phyloP scores from a whole-genome alignment of 208 protist genomes.

The Porcisia hertigi region DNA sequence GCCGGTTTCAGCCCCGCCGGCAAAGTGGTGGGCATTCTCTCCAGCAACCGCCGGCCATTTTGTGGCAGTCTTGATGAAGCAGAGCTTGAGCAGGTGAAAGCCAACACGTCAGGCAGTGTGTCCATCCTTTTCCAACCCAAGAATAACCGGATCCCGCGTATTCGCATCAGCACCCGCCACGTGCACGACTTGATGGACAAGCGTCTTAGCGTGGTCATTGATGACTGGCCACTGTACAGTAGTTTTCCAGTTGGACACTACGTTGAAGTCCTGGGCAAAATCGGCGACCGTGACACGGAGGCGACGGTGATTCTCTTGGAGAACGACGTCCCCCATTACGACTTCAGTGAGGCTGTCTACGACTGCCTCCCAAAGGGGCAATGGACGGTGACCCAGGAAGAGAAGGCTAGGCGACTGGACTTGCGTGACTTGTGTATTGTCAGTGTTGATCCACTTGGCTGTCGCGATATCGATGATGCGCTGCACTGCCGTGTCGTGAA shows the following conservation, averaged over 20 bases:
- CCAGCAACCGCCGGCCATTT: conserved; percentile 67
- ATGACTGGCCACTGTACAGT: conserved; percentile 90
- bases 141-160: conserved; percentile 86
- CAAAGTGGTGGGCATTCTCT: conserved; percentile 74
- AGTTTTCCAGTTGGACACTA: conserved; percentile 95
- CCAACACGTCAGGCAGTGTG: conserved; percentile 49
- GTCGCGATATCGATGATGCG: conserved; percentile 91
- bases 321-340: conserved; percentile 92
- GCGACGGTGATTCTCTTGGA: conserved; percentile 94
- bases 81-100: conserved; percentile 56
- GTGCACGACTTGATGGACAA: conserved; percentile 85
- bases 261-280: conserved; percentile 91
- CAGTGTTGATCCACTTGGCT: conserved; percentile 96
- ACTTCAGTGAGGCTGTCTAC: conserved; percentile 90
- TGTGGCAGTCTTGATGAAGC: conserved; percentile 87
- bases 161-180: conserved; percentile 86
- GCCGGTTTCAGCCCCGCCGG: conserved; percentile 67
- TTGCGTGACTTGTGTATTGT: conserved; percentile 88
- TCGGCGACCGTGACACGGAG: conserved; percentile 95
- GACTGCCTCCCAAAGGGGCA: conserved; percentile 88
- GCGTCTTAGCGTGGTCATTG: conserved; percentile 94
- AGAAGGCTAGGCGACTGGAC: conserved; percentile 79
- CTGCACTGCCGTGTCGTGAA: conserved; percentile 85
- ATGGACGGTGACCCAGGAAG: conserved; percentile 81
- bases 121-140: conserved; percentile 90